phyloP scores from a whole-genome alignment of 108 stramenopile species.

The Stephanodiscus minutulus region DNA sequence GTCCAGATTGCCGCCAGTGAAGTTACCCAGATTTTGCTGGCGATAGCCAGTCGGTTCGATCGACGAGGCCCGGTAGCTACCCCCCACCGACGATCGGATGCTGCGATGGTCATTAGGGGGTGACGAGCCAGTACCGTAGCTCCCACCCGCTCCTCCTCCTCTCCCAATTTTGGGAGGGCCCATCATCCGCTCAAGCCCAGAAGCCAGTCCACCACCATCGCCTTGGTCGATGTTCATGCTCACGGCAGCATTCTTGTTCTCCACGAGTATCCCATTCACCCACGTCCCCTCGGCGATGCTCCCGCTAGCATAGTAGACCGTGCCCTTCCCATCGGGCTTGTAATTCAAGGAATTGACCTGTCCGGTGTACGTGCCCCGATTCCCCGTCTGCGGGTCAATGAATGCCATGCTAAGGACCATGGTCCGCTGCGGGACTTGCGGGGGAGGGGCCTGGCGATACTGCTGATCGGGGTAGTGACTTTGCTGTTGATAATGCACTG shows the following conservation, averaged over 20 bases:
- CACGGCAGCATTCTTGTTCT: background rate
- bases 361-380: conserved; percentile 40
- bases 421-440: conserved; percentile 18
- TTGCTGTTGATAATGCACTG: conserved; percentile 4
- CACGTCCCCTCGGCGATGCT: conserved; percentile 44
- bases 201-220: background rate
- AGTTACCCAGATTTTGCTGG: background rate
- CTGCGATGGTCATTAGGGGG: background rate
- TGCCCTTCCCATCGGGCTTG: conserved; percentile 48
- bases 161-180: background rate
- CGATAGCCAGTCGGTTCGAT: background rate
- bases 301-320: conserved; percentile 40
- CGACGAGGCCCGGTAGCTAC: too few species aligned
- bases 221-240: background rate
- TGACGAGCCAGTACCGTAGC: too few species aligned
- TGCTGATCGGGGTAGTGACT: background rate
- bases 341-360: conserved; percentile 38
- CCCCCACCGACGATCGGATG: background rate
- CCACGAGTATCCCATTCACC: conserved; percentile 21
- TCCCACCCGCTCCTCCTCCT: conserved; percentile 3
- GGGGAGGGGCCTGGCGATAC: background rate
- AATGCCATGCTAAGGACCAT: conserved; percentile 46
- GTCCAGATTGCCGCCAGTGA: conserved; percentile 23
- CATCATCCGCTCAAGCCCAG: background rate
- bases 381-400: conserved; percentile 29